Percentiles rank a stretch among this genome's conserved stretches.
These are phyloP conservation scores for Dactylorhiza incarnata DNA, from an alignment of 106 monocot genomes.

Conservation along the genomic window DNA sequence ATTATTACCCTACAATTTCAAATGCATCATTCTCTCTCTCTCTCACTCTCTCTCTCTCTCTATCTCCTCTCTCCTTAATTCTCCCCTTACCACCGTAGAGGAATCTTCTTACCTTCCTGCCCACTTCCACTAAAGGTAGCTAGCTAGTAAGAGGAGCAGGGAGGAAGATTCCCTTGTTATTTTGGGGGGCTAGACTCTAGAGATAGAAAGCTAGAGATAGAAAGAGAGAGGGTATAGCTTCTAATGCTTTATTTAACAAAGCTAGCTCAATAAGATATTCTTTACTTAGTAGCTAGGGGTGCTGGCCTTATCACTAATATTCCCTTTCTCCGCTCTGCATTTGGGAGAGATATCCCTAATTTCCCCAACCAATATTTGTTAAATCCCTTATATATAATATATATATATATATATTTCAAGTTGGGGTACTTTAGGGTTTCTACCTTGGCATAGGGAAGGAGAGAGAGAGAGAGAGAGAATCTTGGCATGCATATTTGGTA, in stretches of 20 bases:
- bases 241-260: too few species aligned
- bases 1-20: slow-evolving; percentile 47
- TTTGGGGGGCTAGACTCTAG: too few species aligned
- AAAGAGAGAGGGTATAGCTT: background rate
- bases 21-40: slow-evolving; percentile 31
- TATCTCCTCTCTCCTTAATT: background rate
- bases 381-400: too few species aligned
- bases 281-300: slow-evolving; percentile 36
- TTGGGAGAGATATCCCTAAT: slow-evolving; percentile 18
- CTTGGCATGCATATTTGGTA: too few species aligned
- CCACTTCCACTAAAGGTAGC: slow-evolving; percentile 66
- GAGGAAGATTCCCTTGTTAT: slow-evolving; percentile 46
- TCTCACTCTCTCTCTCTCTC: slow-evolving; percentile 14
- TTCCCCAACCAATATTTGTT: slow-evolving; percentile 12
- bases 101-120: slow-evolving; percentile 92
- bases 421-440: too few species aligned
- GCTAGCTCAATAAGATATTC: slow-evolving; percentile 49
- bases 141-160: slow-evolving; percentile 23
- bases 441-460: too few species aligned
- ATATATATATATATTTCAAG: too few species aligned
- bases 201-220: too few species aligned
- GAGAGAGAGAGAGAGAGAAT: too few species aligned
- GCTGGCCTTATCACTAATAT: slow-evolving; percentile 3
- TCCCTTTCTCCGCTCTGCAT: slow-evolving; percentile 15
- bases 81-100: slow-evolving; percentile 2